Conservation (phyloP, 805 yeast genomes). For the Yamadazyma sp. region DNA sequence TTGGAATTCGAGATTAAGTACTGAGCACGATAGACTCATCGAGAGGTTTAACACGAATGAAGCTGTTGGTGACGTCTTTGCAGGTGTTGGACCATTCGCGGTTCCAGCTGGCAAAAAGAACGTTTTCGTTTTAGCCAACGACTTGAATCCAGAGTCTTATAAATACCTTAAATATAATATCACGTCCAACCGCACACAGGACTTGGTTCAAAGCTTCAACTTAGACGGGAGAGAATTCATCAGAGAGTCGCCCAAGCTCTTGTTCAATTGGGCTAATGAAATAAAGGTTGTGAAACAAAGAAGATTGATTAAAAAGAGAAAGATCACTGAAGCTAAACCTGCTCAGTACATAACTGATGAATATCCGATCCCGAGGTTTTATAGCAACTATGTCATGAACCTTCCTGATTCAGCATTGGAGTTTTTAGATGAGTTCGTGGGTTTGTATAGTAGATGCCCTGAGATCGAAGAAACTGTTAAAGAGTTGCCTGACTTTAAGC, state of each 20-base stretch:
- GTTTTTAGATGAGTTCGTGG: slow-evolving; percentile 74
- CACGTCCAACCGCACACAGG: slow-evolving; percentile 55
- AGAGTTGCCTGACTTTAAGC: slow-evolving; percentile 45
- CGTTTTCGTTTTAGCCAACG: slow-evolving; percentile 85
- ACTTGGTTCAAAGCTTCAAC: slow-evolving; percentile 63
- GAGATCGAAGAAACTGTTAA: slow-evolving; percentile 34
- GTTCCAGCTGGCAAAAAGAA: slow-evolving; percentile 90
- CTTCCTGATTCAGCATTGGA: slow-evolving; percentile 90
- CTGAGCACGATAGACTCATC: slow-evolving; percentile 88
- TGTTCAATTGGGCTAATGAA: slow-evolving; percentile 46
- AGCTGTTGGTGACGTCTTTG: slow-evolving; percentile 92
- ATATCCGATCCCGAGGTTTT: slow-evolving; percentile 50
- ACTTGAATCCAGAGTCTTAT: slow-evolving; percentile 84
- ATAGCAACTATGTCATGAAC: slow-evolving; percentile 87
- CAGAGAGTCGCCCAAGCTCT: slow-evolving; percentile 50
- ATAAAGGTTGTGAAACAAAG: slow-evolving; percentile 32
- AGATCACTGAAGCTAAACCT: slow-evolving; percentile 36
- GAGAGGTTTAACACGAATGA: slow-evolving; percentile 59
- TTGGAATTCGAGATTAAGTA: slow-evolving; percentile 94
- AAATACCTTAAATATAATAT: slow-evolving; percentile 69
- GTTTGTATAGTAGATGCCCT: slow-evolving; percentile 54
- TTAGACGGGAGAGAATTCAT: slow-evolving; percentile 86
- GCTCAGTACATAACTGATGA: slow-evolving; percentile 22
- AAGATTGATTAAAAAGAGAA: slow-evolving; percentile 37
- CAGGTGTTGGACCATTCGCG: slow-evolving; percentile 98